Evolutionary conservation across 306 rosid genomes (phyloP).

Genomic region (Gastrolobium villosum): DNA sequence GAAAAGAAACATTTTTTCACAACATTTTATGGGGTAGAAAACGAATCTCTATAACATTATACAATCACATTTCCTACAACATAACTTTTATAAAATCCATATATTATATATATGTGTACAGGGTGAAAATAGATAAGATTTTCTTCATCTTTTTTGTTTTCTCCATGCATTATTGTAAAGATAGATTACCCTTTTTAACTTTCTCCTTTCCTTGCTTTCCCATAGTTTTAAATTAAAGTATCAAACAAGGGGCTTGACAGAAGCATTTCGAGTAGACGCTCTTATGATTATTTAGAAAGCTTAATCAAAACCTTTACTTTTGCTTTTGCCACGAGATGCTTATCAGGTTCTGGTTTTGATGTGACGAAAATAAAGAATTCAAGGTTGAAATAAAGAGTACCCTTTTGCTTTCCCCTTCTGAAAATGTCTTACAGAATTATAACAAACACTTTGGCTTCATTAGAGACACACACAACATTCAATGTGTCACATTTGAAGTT

Average conservation of each 20-base stretch:
- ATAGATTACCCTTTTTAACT: slow-evolving; percentile 40
- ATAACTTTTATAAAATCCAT: no score
- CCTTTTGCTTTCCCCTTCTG: slow-evolving; percentile 7
- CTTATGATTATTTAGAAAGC: slow-evolving; percentile 44
- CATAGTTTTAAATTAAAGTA: slow-evolving; percentile 58
- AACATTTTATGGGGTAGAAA: no score
- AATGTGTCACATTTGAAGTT: slow-evolving; percentile 26
- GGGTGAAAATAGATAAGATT: neutral
- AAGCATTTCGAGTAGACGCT: slow-evolving; percentile 14
- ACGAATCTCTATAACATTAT: no score
- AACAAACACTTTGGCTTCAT: neutral
- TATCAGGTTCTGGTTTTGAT: slow-evolving; percentile 27
- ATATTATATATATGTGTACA: neutral
- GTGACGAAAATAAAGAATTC: slow-evolving; percentile 33
- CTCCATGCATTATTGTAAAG: slow-evolving; percentile 46
- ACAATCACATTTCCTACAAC: no score
- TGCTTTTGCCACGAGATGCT: slow-evolving; percentile 49
- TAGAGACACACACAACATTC: slow-evolving; percentile 10
- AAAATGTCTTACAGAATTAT: slow-evolving; percentile 21
- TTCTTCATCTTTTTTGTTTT: slow-evolving; percentile 10
- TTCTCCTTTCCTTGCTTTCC: slow-evolving; percentile 36
- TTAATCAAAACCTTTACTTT: slow-evolving; percentile 39
- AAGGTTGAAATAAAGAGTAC: slow-evolving; percentile 4
- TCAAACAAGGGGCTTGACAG: slow-evolving; percentile 30
- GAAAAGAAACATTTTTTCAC: neutral